Base-by-base conservation (phyloP, 1,284 basidiomycete genomes). In the Ganoderma meredithae region DNA sequence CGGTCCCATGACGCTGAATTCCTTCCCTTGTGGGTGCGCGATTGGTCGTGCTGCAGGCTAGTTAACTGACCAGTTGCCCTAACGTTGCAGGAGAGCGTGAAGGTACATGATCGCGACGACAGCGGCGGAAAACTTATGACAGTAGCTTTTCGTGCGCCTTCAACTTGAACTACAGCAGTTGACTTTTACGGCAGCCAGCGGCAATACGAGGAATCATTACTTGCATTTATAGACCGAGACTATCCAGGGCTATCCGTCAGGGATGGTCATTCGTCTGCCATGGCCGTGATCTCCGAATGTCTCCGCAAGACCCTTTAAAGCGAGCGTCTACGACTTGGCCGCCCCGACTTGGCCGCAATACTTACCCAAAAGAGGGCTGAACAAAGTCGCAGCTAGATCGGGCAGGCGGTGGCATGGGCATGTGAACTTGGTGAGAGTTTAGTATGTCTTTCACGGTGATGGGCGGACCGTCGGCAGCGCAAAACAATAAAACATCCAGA, bases 141-240 rank as follows among this genome's bases (percentile, higher is more conserved):
- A 44, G 43, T 12, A 33, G 62, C 39, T 56, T 49, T 15, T 60
- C 62, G 47, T 25, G 47, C 47, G 4, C 6, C n/a, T 25, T 25
- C 47, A 3, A 25, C 22, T 25, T 52, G 47, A 73, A 73, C 70
- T 40, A 71, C 72, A 73, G 65, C 49, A 64, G 62, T 64, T 73
- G 69, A 68, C 70, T 67, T 41, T 56, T 69, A n/a, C 12, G 70
- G 72, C 49, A 40, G 40, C 1, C 31, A 6, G 63, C 31, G 3
- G 31, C 31, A 31, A 31, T 43, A 43, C 25, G 12, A n/a, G 39
- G 41, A 66, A 36, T 41, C 41, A 27, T 25, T 44, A 44, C 39
- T 19, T 4, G 22, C 36, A 55, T 53, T 15, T 17, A 13, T 25
- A 22, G 59, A 22, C n/a, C 6, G 41, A 39, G n/a, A 40, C 36